These are phyloP conservation scores for Flaveria bidentis DNA, from an alignment of 129 eudicot species.

Conservation along the genomic window DNA sequence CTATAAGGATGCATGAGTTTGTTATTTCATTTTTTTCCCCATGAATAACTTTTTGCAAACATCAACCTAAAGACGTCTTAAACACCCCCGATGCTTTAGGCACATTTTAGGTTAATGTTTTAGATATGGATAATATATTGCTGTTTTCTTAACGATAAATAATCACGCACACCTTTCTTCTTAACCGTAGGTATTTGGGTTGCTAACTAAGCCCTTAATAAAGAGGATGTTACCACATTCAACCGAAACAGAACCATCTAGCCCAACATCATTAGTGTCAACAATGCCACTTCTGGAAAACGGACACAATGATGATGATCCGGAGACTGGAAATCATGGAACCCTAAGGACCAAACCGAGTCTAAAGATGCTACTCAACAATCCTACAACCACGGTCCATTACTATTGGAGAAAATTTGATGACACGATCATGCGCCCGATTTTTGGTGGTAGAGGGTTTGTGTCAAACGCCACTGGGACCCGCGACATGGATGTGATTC, in stretches of 20 bases:
- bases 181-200: conserved; percentile 62
- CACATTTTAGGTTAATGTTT: not conserved
- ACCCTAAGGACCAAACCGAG: conserved; percentile 30
- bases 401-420: conserved; percentile 72
- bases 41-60: no score
- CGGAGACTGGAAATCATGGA: conserved; percentile 21
- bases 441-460: conserved; percentile 68
- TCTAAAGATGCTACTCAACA: conserved; percentile 47
- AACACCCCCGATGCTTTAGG: no score
- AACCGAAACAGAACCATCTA: conserved; percentile 43
- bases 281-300: conserved; percentile 46
- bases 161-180: not conserved
- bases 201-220: conserved; percentile 64
- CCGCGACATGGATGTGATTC: conserved; percentile 31
- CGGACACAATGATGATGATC: conserved; percentile 6
- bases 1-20: no score
- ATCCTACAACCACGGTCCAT: conserved; percentile 62
- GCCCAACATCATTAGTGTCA: conserved; percentile 40
- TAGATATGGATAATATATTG: not conserved
- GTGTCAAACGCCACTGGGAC: conserved; percentile 36
- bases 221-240: conserved; percentile 43
- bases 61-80: no score
- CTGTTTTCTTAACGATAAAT: not conserved
- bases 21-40: no score
- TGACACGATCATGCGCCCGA: conserved; percentile 57